Base-by-base conservation (phyloP, 2,329 filamentous ascomycete species). In the Xylariaceae sp. region DNA sequence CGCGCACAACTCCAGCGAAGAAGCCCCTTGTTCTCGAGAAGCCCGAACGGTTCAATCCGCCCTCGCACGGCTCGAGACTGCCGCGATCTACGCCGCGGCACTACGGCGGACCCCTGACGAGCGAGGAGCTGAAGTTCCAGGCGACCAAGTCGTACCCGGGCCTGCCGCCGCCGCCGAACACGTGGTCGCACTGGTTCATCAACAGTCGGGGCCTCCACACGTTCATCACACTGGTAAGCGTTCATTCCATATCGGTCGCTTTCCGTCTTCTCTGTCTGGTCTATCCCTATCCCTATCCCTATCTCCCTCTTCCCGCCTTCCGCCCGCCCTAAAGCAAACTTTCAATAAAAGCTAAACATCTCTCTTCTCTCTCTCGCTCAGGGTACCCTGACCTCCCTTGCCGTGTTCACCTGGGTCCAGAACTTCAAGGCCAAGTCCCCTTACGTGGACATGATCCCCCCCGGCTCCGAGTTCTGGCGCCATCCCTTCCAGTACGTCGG, bases 21-120 rank as follows among this genome's bases (percentile, higher is more conserved):
- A 84, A 83, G 56, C 76, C 78, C 24, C 73, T 81, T 46, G 75
- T 88, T 4, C 81, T 98, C 49, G 86, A 86, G 54, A 88, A 96
- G 64, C 90, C 90, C 16, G 76, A 85, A 55, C 85, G 83, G 60
- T 97, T 95, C 72, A 86, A 86, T 33, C 90, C 92, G 2, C 92
- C 92, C 0, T 97, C 90, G 0, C 92, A 97, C 62, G 83, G 85
- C 9, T 70, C 84, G 15, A 73, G 84, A 5, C 73, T 88, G 21
- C 70, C 74, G 63, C 62, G 36, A 15, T 56, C 57, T 17, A 61
- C 68, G 5, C 80, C 82, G 19, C 72, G 74, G 53, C 78, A 83
- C 61, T 94, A 94, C 59, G 88, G 88, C 26, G 85, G 87, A 13
- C 66, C 77, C 15, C 65, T 88, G 44, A 80, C 77, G 12, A 67